These are phyloP conservation scores for Schizonepeta tenuifolia DNA, from an alignment of 257 asterid genomes.

Conservation along the genomic window DNA sequence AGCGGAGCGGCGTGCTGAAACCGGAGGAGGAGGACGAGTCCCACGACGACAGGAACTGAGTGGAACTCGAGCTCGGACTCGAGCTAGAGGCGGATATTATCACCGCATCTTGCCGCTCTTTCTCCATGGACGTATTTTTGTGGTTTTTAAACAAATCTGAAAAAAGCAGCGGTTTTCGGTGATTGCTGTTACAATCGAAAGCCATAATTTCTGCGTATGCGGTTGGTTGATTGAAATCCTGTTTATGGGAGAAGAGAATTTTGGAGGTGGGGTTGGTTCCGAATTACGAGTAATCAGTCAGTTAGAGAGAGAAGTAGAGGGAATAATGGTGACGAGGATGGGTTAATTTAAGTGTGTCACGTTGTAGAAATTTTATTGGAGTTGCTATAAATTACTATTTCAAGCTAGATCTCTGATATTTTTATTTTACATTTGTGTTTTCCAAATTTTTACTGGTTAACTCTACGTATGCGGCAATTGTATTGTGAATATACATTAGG, in stretches of 20 bases:
- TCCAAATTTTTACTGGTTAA: neutral
- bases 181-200: constrained; percentile 35
- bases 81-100: neutral
- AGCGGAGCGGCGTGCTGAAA: constrained; percentile 64
- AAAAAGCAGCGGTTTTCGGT: constrained; percentile 42
- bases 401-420: neutral
- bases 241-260: neutral
- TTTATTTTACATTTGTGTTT: neutral
- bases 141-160: constrained; percentile 46
- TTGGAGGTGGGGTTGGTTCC: constrained; percentile 28
- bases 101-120: constrained; percentile 2
- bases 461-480: neutral
- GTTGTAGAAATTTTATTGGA: constrained; percentile 29
- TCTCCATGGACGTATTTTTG: neutral
- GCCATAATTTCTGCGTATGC: constrained; percentile 33
- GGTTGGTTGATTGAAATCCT: neutral
- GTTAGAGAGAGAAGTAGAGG: constrained; percentile 6
- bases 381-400: neutral
- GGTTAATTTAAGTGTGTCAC: constrained; percentile 33
- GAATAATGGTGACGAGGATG: constrained; percentile 2
- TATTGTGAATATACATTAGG: neutral
- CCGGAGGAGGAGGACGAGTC: constrained; percentile 66
- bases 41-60: constrained; percentile 33
- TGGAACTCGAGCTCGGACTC: constrained; percentile 37
- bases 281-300: constrained; percentile 27